Percentiles rank a stretch among this genome's conserved stretches.
phyloP scores from a whole-genome alignment of 768 basidiomycete species.

The Podaxis pistillaris region DNA sequence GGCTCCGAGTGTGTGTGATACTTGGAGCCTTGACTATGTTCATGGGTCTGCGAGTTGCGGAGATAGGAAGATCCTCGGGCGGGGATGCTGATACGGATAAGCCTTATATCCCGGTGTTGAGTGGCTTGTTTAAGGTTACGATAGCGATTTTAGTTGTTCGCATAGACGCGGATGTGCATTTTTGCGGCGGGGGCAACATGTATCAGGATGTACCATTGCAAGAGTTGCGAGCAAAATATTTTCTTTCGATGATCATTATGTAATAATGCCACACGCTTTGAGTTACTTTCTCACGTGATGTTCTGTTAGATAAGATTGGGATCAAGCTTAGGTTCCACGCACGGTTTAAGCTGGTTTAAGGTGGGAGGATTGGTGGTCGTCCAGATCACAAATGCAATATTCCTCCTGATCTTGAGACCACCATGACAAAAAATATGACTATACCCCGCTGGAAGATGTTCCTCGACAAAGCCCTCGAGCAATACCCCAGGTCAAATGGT shows the following conservation, averaged over 20 bases:
- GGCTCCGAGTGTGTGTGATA: constrained; percentile 45
- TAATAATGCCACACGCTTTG: not conserved
- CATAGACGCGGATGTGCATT: not conserved
- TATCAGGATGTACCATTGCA: not conserved
- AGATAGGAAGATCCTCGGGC: not conserved
- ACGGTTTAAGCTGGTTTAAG: not conserved
- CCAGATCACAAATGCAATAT: not conserved
- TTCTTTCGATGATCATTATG: not conserved
- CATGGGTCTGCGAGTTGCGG: constrained; percentile 31
- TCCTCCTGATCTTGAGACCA: not conserved
- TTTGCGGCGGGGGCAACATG: not conserved
- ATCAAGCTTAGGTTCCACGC: not conserved
- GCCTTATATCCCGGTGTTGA: too few relatives aligned
- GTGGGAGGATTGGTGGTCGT: not conserved
- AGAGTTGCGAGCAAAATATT: not conserved
- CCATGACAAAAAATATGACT: not conserved
- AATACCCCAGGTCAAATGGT: constrained; percentile 12
- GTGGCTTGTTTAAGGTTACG: too few relatives aligned
- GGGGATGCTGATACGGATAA: too few relatives aligned
- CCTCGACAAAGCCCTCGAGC: constrained; percentile 12
- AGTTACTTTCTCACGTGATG: not conserved
- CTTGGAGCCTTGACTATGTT: constrained; percentile 69
- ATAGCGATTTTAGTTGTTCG: not conserved
- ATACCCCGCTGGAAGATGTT: constrained; percentile 15
- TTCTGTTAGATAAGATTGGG: not conserved